phyloP scores from a whole-genome alignment of 2,329 filamentous ascomycete genomes.

The Fusarium austroafricanum region DNA sequence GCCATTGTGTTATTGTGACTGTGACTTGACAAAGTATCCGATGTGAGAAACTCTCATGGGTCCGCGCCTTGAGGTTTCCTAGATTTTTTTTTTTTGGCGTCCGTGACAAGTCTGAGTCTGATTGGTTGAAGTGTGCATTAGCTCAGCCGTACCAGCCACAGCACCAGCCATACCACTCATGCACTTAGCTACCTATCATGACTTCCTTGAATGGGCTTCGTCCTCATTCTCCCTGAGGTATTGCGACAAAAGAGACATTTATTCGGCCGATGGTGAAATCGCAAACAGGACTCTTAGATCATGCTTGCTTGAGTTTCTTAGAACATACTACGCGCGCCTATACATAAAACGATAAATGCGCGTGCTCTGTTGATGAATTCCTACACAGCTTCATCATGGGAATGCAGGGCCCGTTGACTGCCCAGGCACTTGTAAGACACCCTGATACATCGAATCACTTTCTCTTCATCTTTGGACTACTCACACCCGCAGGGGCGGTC shows the following conservation, averaged over 20 bases:
- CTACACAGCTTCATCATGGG: slow-evolving; percentile 57
- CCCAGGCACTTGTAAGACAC: slow-evolving; percentile 63
- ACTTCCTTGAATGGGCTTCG: slow-evolving; percentile 11
- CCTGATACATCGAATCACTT: neutral
- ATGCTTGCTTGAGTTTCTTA: neutral
- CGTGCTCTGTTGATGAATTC: slow-evolving; percentile 11
- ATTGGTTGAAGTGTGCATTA: slow-evolving; percentile 30
- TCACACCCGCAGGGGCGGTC: slow-evolving; percentile 63
- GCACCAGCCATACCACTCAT: slow-evolving; percentile 3
- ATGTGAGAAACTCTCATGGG: slow-evolving; percentile 41
- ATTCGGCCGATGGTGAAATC: neutral
- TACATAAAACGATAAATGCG: neutral
- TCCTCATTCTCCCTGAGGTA: neutral
- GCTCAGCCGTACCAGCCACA: slow-evolving; percentile 21
- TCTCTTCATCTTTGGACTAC: neutral
- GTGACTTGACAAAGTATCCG: slow-evolving; percentile 28
- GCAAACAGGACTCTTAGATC: neutral
- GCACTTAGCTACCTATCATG: slow-evolving; percentile 22
- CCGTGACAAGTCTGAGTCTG: slow-evolving; percentile 6
- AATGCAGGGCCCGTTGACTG: slow-evolving; percentile 66
- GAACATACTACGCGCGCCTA: neutral
- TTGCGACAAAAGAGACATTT: neutral
- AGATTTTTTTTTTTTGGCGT: slow-evolving; percentile 44
- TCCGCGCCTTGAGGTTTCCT: slow-evolving; percentile 24
- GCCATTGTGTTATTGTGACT: slow-evolving; percentile 58